Evolutionary conservation across 2,329 filamentous ascomycete genomes (phyloP).

Genomic region (Pestalotiopsis sp.): DNA sequence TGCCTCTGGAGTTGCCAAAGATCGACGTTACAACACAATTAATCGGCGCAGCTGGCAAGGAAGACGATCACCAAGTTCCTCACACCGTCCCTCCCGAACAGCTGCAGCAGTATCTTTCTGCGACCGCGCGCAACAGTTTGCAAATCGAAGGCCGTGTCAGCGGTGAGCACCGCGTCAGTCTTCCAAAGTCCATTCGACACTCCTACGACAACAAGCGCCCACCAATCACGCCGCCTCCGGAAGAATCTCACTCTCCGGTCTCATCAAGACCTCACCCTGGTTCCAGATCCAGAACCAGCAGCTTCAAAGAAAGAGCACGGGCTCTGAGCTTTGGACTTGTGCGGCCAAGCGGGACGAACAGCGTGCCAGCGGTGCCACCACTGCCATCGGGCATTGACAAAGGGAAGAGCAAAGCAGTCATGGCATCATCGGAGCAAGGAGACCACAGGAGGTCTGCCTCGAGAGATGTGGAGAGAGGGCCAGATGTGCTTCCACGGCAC

Average conservation of each 20-base stretch:
- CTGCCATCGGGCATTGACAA: conserved; percentile 39
- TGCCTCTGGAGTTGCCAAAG: conserved; percentile 51
- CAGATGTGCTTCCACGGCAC: conserved; percentile 44
- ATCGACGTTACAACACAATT: conserved; percentile 40
- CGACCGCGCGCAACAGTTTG: conserved; percentile 49
- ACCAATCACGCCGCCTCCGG: conserved; percentile 30
- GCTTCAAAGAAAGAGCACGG: conserved; percentile 27
- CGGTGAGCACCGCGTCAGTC: conserved; percentile 51
- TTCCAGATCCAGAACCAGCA: conserved; percentile 21
- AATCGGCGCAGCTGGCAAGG: conserved; percentile 39
- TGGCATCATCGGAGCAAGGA: conserved; percentile 41
- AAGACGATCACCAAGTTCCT: conserved; percentile 52
- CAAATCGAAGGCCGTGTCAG: conserved; percentile 50
- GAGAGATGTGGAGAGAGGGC: conserved; percentile 59
- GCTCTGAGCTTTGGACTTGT: conserved; percentile 33
- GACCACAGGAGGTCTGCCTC: conserved; percentile 41
- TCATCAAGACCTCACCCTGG: conserved; percentile 20
- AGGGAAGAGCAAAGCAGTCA: conserved; percentile 53
- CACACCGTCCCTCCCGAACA: conserved; percentile 52
- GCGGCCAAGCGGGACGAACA: conserved; percentile 21
- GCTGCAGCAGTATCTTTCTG: conserved; percentile 45
- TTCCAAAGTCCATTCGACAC: conserved; percentile 55
- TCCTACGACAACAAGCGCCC: conserved; percentile 55
- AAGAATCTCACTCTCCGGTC: conserved; percentile 26
- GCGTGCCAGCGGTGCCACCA: conserved; percentile 15